Evolutionary conservation across 2,329 filamentous ascomycete species (phyloP).

Genomic region (Hirsutella thompsonii): DNA sequence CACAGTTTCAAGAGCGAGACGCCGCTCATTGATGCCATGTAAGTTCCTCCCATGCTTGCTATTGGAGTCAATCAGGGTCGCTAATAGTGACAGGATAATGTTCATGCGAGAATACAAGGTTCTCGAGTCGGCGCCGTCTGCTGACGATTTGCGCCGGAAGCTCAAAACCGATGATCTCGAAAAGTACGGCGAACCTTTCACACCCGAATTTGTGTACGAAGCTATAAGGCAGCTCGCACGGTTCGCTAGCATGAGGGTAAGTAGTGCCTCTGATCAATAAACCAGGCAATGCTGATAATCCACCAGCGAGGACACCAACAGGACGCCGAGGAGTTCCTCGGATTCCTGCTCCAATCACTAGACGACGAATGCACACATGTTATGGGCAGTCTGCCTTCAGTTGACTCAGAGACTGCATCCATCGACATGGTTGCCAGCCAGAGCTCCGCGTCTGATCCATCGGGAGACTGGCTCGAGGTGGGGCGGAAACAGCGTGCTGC

Average conservation of each 20-base stretch:
- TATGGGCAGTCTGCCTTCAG: constrained; percentile 36
- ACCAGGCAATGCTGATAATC: constrained; percentile 4
- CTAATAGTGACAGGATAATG: constrained; percentile 54
- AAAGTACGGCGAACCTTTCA: constrained; percentile 82
- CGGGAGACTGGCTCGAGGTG: constrained; percentile 73
- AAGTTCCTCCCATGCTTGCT: background rate
- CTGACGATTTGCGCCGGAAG: constrained; percentile 58
- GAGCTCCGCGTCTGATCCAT: constrained; percentile 16
- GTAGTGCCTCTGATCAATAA: background rate
- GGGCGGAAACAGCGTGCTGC: constrained; percentile 82
- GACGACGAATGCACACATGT: constrained; percentile 83
- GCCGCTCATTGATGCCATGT: constrained; percentile 88
- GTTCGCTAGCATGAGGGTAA: constrained; percentile 84
- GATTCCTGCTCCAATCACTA: constrained; percentile 81
- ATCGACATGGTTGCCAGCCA: constrained; percentile 15
- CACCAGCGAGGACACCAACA: constrained; percentile 84
- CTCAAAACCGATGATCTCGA: constrained; percentile 78
- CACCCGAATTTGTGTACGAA: constrained; percentile 89
- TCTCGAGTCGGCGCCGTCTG: constrained; percentile 64
- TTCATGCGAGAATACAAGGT: constrained; percentile 88
- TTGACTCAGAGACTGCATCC: constrained; percentile 22
- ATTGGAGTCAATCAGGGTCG: no score
- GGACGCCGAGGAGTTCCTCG: constrained; percentile 93
- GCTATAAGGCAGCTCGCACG: constrained; percentile 76
- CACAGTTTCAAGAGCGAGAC: constrained; percentile 94